Conservation (phyloP, 2,329 filamentous ascomycete genomes). For the Xylariaceae sp. region DNA sequence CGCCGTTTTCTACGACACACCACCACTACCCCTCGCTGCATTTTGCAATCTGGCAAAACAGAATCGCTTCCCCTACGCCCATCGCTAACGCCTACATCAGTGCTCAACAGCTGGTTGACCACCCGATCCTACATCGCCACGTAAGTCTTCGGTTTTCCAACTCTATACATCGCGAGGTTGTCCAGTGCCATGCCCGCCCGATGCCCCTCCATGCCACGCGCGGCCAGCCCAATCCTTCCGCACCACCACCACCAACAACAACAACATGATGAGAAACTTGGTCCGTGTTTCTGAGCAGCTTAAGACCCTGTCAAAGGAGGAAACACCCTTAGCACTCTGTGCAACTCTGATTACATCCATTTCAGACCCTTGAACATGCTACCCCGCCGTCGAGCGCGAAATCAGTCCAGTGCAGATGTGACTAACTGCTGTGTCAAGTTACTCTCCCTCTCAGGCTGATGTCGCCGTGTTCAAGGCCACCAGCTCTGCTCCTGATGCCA, state of each 20-base stretch:
- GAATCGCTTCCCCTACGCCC: not conserved
- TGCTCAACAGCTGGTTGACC: slow-evolving; percentile 58
- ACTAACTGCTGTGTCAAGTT: slow-evolving; percentile 34
- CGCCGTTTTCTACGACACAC: slow-evolving; percentile 2
- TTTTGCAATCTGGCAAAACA: slow-evolving; percentile 9
- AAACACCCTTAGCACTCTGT: slow-evolving; percentile 34
- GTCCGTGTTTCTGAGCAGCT: slow-evolving; percentile 79
- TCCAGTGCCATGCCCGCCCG: not conserved
- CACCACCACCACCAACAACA: too few species aligned
- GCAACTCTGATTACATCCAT: slow-evolving; percentile 32
- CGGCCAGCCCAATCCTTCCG: too few species aligned
- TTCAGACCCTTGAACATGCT: not conserved
- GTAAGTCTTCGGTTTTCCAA: slow-evolving; percentile 45
- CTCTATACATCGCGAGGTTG: not conserved
- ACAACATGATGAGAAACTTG: slow-evolving; percentile 67
- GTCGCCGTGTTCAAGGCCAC: slow-evolving; percentile 92
- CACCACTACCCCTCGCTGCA: slow-evolving; percentile 2
- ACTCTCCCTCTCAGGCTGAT: slow-evolving; percentile 85
- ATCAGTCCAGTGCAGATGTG: not conserved
- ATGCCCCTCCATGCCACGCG: too few species aligned
- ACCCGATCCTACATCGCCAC: slow-evolving; percentile 69
- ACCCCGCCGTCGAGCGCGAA: not conserved
- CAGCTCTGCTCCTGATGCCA: slow-evolving; percentile 66
- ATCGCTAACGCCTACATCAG: slow-evolving; percentile 23
- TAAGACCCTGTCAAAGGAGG: slow-evolving; percentile 65